A percentile compares a stretch with the other conserved stretches of the same genome.
These are phyloP conservation scores for Phytophthora citrophthora DNA, from an alignment of 352 stramenopile species.

Conservation along the genomic window DNA sequence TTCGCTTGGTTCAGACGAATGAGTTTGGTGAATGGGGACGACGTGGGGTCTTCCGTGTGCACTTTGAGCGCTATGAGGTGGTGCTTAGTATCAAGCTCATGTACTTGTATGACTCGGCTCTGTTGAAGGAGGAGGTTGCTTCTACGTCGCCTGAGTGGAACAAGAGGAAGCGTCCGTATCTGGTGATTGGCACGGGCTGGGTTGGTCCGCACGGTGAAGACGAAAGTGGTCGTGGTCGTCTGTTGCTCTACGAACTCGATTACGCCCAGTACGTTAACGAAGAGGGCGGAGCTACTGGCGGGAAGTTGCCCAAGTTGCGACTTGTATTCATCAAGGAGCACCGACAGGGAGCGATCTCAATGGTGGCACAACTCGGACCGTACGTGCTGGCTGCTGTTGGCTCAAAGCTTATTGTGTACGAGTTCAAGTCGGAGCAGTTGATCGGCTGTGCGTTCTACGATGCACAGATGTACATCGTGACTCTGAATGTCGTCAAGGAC, in stretches of 20 bases:
- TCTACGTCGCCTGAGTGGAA: conserved; percentile 77
- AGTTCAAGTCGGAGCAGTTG: conserved; percentile 90
- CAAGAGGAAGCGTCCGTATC: conserved; percentile 80
- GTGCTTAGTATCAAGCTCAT: conserved; percentile 87
- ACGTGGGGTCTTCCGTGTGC: conserved; percentile 78
- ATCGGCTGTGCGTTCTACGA: conserved; percentile 90
- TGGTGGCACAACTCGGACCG: conserved; percentile 73
- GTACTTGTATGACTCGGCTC: conserved; percentile 85
- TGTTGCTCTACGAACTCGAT: conserved; percentile 89
- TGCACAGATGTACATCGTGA: conserved; percentile 89
- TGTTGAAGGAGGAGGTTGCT: conserved; percentile 76
- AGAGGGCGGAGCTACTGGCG: conserved; percentile 69
- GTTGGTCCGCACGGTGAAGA: conserved; percentile 88
- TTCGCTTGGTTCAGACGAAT: conserved; percentile 81
- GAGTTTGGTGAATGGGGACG: conserved; percentile 82
- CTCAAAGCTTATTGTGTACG: conserved; percentile 90
- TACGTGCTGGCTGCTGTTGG: conserved; percentile 87
- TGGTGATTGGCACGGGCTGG: conserved; percentile 85
- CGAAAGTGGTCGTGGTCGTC: conserved; percentile 79
- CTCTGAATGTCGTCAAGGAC: conserved; percentile 81
- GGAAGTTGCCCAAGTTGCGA: conserved; percentile 81
- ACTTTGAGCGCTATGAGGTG: conserved; percentile 87
- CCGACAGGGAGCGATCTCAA: conserved; percentile 82
- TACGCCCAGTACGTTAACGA: conserved; percentile 90
- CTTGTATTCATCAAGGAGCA: conserved; percentile 90